Conservation (phyloP, 305 asterid genomes). For the Fraxinus greggii region DNA sequence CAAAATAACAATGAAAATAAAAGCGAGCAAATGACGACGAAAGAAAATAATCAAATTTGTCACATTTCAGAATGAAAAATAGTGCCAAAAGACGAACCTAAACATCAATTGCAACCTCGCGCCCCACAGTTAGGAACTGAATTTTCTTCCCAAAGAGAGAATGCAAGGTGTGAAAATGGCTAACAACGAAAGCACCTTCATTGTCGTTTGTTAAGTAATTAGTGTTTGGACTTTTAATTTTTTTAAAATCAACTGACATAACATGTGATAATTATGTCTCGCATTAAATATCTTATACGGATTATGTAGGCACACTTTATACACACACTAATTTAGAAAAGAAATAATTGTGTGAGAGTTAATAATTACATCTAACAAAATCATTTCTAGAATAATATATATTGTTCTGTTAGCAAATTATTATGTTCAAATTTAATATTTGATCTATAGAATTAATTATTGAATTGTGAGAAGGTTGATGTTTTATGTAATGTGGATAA, state of each 20-base stretch:
- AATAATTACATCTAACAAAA: too few species aligned
- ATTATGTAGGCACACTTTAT: too few species aligned
- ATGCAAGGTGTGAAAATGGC: conserved; percentile 14
- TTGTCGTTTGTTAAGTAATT: not conserved
- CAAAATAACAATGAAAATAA: not conserved
- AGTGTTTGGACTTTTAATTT: not conserved
- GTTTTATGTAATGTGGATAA: too few species aligned
- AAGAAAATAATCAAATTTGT: conserved; percentile 1
- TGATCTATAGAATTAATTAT: too few species aligned
- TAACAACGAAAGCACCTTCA: not conserved
- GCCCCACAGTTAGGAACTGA: conserved; percentile 88
- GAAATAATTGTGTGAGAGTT: not conserved
- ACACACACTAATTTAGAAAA: not conserved
- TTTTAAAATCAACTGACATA: not conserved
- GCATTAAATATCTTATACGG: not conserved
- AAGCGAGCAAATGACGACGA: not conserved
- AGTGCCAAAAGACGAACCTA: too few species aligned
- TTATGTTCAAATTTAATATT: too few species aligned
- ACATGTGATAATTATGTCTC: not conserved
- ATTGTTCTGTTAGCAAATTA: not conserved
- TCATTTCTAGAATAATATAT: not conserved
- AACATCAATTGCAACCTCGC: conserved; percentile 63
- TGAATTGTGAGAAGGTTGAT: too few species aligned
- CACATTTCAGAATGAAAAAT: too few species aligned
- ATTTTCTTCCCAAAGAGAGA: conserved; percentile 80